Percentiles rank a stretch among this genome's conserved stretches.
Conservation (phyloP, 2,329 filamentous ascomycete genomes). For the Escovopsis weberi region DNA sequence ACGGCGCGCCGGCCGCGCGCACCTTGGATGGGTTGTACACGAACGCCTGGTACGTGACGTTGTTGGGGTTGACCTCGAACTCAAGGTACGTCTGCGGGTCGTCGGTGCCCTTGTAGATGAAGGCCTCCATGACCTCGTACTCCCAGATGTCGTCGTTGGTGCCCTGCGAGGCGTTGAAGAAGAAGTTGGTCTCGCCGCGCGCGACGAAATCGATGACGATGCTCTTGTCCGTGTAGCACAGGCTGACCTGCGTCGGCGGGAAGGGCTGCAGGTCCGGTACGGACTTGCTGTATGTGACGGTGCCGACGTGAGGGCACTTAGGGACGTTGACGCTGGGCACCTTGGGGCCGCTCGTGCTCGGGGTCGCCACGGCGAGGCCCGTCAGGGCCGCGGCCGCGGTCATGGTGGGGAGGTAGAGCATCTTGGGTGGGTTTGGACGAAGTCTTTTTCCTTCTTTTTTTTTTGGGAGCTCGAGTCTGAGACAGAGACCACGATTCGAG, state of each 20-base stretch:
- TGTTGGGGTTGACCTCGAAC: constrained; percentile 35
- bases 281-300: constrained; percentile 24
- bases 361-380: constrained; percentile 2
- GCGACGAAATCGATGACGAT: constrained; percentile 30
- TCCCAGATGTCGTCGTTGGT: constrained; percentile 33
- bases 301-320: constrained; percentile 21
- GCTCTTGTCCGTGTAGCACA: constrained; percentile 29
- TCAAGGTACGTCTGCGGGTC: constrained; percentile 36
- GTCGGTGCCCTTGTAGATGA: constrained; percentile 29
- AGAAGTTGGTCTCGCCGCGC: constrained; percentile 30
- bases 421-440: neutral
- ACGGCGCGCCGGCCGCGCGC: constrained; percentile 24
- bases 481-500: no score
- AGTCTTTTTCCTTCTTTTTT: neutral
- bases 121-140: constrained; percentile 37
- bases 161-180: constrained; percentile 25
- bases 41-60: constrained; percentile 35
- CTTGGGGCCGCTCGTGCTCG: neutral
- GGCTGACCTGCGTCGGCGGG: constrained; percentile 28
- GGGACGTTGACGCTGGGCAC: constrained; percentile 22
- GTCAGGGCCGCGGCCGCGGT: constrained; percentile 1
- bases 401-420: constrained; percentile 2
- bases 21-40: constrained; percentile 36
- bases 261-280: constrained; percentile 27
- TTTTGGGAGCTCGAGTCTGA: neutral